These are phyloP conservation scores for Agrostemma githago DNA, from an alignment of 148 eudicot species.

Conservation along the genomic window DNA sequence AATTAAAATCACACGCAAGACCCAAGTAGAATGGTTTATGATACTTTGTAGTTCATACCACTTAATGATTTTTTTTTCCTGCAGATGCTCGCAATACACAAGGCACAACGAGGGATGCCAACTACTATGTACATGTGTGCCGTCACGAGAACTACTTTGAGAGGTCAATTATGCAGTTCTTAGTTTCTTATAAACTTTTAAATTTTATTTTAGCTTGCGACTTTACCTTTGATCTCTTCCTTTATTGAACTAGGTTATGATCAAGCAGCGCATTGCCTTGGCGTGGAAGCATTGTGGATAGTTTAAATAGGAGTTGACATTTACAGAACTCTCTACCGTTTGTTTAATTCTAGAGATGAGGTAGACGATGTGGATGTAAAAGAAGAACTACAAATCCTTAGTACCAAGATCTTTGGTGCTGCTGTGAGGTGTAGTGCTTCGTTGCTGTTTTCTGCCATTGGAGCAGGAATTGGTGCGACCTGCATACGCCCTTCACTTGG, in stretches of 20 bases:
- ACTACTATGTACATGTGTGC: too few species aligned
- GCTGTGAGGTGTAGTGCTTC: constrained; percentile 67
- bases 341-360: constrained; percentile 39
- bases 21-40: background rate
- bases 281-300: constrained; percentile 82
- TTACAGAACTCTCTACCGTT: constrained; percentile 44
- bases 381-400: constrained; percentile 49
- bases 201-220: background rate
- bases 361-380: constrained; percentile 35
- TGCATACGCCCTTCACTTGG: constrained; percentile 66
- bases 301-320: constrained; percentile 79
- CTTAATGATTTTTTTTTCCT: constrained; percentile 4
- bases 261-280: constrained; percentile 71
- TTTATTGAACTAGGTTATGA: constrained; percentile 1
- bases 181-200: too few species aligned
- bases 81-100: constrained; percentile 90
- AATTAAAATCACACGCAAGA: background rate
- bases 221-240: constrained; percentile 1
- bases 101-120: constrained; percentile 73
- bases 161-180: background rate
- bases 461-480: constrained; percentile 79
- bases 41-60: background rate
- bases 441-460: constrained; percentile 74
- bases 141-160: too few species aligned
- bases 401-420: constrained; percentile 45